Conservation (phyloP, 192 early-diverging fungal genomes). For the Backusella sp. region DNA sequence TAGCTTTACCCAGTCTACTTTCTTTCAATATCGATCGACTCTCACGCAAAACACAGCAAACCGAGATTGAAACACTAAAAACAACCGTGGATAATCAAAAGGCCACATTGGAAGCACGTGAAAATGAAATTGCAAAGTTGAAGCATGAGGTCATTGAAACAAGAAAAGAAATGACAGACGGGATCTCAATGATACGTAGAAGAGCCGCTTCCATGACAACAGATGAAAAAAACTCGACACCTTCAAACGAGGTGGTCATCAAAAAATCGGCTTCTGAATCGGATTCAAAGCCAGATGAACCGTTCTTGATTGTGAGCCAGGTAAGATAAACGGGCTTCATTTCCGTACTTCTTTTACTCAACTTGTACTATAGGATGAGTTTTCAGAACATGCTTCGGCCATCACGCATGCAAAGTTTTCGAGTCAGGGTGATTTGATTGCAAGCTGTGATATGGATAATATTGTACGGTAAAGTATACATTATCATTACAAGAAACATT, state of each 20-base stretch:
- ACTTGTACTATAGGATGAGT: conserved; percentile 43
- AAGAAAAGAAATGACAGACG: conserved; percentile 35
- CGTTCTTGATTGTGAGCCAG: conserved; percentile 40
- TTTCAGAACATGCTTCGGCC: conserved; percentile 57
- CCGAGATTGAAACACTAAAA: conserved; percentile 33
- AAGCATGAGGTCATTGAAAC: conserved; percentile 36
- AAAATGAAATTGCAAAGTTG: conserved; percentile 34
- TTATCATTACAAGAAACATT: background rate
- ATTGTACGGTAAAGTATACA: conserved; percentile 47
- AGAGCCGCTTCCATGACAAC: conserved; percentile 32
- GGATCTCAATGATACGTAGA: conserved; percentile 31
- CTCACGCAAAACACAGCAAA: conserved; percentile 37
- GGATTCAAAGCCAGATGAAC: conserved; percentile 15
- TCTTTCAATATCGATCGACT: conserved; percentile 55
- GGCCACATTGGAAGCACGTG: conserved; percentile 23
- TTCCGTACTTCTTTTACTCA: too few relatives aligned
- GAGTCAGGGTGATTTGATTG: conserved; percentile 52
- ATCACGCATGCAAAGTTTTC: conserved; percentile 59
- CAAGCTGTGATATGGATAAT: conserved; percentile 63
- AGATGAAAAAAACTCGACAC: background rate
- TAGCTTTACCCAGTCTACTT: conserved; percentile 54
- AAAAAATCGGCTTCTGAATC: conserved; percentile 3
- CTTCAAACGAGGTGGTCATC: background rate
- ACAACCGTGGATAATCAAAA: conserved; percentile 27
- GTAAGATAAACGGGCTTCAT: background rate